Evolutionary conservation across 1,284 basidiomycete species (phyloP), one percentile per base, ranked within the genome.

Genomic region (Athelia sp.): DNA sequence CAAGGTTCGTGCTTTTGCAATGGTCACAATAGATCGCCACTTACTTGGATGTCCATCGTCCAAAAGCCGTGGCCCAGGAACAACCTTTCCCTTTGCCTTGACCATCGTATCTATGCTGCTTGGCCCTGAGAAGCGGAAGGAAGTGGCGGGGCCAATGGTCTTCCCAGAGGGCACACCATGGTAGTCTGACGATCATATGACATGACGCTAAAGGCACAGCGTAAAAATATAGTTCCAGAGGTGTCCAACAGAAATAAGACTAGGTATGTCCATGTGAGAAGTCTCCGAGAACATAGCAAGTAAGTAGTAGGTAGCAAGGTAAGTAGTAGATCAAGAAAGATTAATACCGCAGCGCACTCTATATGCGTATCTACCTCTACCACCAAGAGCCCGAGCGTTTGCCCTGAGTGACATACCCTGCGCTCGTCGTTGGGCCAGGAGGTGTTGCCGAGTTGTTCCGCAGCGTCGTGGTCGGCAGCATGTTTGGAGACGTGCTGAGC

Each of bases 41-140:
- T 34, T 19, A 29, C 13, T 38, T 21, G 19, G 40, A 26, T 45
- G 2, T 32, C 29, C n/a, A n/a, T n/a, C n/a, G n/a, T n/a, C n/a
- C n/a, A n/a, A 43, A 45, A 90, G 87, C 60, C 87, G 90, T 22
- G 90, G 90, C 2, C 91, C 90, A 54, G 89, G 87, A 11, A 92
- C 90, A 0, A 71, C 82, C 0, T 89, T 93, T 56, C 79, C 81
- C 1, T 93, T 91, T 58, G 84, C 86, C 0, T 71, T 93, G 42
- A 79, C 79, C 32, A 64, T 93, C 43, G 81, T 91, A 22, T 87
- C 89, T 58, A 60, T 79, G 21, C 72, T 90, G 1, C 79, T 77
- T 46, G 91, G 91, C 3, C 60, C 70, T 32, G 76, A 77, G 32
- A 90, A 84, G 65, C 71, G 87, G 4, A 72, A 75, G 17, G 81